Evolutionary conservation across 495 filamentous ascomycete genomes (phyloP).

Genomic region (Podospora tetraspora): DNA sequence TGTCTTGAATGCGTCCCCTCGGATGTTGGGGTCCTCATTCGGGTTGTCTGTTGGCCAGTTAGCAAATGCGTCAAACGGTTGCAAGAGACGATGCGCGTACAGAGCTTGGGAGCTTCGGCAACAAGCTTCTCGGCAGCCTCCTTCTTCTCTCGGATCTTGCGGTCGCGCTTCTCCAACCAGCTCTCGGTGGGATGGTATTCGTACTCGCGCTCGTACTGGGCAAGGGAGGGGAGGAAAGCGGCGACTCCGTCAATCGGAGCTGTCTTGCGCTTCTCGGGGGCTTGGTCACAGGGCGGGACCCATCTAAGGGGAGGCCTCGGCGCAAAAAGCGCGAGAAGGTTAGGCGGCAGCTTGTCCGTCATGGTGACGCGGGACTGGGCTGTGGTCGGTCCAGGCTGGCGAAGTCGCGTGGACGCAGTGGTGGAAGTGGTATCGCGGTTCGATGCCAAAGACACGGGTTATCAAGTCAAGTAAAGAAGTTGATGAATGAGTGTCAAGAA

Average conservation of each 20-base stretch:
- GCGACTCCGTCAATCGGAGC: constrained; percentile 67
- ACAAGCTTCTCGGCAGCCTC: constrained; percentile 56
- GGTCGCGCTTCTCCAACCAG: constrained; percentile 81
- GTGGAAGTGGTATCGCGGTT: background rate
- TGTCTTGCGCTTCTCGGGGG: constrained; percentile 75
- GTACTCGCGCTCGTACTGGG: constrained; percentile 63
- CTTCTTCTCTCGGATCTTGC: constrained; percentile 73
- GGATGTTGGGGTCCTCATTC: constrained; percentile 70
- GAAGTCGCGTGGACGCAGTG: background rate
- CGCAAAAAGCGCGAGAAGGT: constrained; percentile 88
- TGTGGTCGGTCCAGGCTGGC: background rate
- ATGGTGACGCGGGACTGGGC: constrained; percentile 39
- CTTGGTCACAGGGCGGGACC: constrained; percentile 74
- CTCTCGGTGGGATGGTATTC: constrained; percentile 84
- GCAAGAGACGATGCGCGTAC: constrained; percentile 45
- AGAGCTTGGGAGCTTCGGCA: constrained; percentile 60
- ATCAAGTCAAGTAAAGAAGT: background rate
- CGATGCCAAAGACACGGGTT: background rate
- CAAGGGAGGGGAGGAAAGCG: constrained; percentile 63
- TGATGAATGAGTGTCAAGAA: background rate
- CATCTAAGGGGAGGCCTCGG: constrained; percentile 88
- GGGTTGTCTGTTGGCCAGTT: constrained; percentile 54
- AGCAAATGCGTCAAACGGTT: constrained; percentile 1
- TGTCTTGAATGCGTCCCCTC: constrained; percentile 92
- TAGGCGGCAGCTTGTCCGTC: constrained; percentile 93